Evolutionary conservation across 257 asterid genomes (phyloP), one percentile per base, ranked within the genome.

Genomic region (Ilex asprella): DNA sequence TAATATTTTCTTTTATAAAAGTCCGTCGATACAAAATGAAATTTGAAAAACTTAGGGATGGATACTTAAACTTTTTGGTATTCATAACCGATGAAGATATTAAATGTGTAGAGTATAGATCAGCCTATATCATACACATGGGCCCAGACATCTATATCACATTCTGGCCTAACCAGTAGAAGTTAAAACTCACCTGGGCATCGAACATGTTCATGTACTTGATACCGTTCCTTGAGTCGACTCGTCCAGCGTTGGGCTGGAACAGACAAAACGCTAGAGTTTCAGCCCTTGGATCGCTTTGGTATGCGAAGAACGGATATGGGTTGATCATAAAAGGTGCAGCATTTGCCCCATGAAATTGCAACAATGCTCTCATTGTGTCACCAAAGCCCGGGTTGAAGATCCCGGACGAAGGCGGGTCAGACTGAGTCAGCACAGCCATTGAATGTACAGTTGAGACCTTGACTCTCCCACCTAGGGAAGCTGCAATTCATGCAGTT

Each of bases 161-260:
- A 21, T 21, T 21, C 27, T 21, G 27, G 27, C 27, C 27, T 35
- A 35, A 2, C 41, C 0, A 4, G 8, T 21, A 21, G 27, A 21
- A 21, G 27, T 21, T 35, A 4, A 12, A 50, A 50, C 73, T 71
- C 54, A 91, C 98, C 97, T 92, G 99, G 12, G 99, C 97, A 71
- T 92, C 99, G 65, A 90, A 92, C 99, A 92, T 92, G 94, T 92
- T 92, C 97, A 83, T 85, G 79, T 92, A 92, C 75, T 85, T 89
- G 61, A 85, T 89, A 64, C 96, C 88, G 7, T 70, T 73, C 55
- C 82, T 77, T 2, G 95, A 47, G 73, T 92, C 99, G 2, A 73
- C 75, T 41, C 99, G 84, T 15, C 99, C 99, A 3, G 91, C 86
- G 46, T 92, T 92, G 7, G 95, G 94, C 76, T 85, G 95, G 86